Conservation (phyloP, 2,329 filamentous ascomycete genomes). For the Periconia macrospinosa region DNA sequence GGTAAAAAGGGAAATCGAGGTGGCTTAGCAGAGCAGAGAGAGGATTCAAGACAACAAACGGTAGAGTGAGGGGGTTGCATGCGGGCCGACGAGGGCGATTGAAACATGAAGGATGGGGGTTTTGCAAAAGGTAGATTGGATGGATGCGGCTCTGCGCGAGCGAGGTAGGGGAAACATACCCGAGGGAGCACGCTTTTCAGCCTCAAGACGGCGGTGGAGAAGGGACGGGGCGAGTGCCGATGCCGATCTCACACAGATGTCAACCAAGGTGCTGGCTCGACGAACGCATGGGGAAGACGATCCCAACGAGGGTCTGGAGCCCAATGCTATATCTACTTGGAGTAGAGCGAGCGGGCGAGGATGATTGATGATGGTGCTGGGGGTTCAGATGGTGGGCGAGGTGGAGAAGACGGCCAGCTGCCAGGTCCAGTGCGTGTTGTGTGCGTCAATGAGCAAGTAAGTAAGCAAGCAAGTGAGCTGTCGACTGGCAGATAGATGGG, state of each 20-base stretch:
- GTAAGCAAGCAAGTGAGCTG: not conserved
- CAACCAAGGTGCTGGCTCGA: slow-evolving; percentile 25
- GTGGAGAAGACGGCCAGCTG: too few species aligned
- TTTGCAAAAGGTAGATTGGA: slow-evolving; percentile 12
- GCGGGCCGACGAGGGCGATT: slow-evolving; percentile 3
- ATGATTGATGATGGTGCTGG: too few species aligned
- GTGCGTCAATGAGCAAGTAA: too few species aligned
- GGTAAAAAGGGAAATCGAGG: not conserved
- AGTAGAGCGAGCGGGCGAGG: too few species aligned
- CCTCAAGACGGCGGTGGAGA: slow-evolving; percentile 39
- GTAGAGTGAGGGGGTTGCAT: slow-evolving; percentile 17
- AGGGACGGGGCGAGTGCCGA: slow-evolving; percentile 32
- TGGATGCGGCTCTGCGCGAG: slow-evolving; percentile 34
- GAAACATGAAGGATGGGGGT: slow-evolving; percentile 7
- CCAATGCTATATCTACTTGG: not conserved
- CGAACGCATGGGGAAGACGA: slow-evolving; percentile 24
- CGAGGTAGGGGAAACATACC: slow-evolving; percentile 36
- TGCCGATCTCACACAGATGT: slow-evolving; percentile 35
- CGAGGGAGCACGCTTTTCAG: slow-evolving; percentile 42
- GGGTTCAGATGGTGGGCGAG: slow-evolving; percentile 21
- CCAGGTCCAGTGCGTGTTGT: too few species aligned
- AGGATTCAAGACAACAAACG: not conserved
- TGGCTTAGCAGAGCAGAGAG: not conserved
- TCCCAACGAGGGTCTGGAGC: slow-evolving; percentile 9
- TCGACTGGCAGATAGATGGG: not conserved